Evolutionary conservation across 1,284 basidiomycete species (phyloP), one percentile per base, ranked within the genome.

Genomic region (Puccinia hordei): DNA sequence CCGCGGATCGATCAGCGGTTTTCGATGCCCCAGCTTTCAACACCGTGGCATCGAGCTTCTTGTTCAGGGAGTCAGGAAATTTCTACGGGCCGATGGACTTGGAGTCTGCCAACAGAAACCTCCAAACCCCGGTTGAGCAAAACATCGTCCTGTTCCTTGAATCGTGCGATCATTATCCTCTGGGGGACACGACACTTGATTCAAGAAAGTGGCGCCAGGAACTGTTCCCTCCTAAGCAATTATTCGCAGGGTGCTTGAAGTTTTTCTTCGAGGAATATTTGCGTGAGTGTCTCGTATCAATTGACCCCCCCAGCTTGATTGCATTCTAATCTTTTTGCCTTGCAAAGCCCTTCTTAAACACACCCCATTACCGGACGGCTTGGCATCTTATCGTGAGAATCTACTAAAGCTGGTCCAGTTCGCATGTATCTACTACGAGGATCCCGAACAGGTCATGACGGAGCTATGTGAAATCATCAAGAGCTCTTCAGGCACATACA

Each of bases 231-330:
- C 65, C 49, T 41, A 71, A 68, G 22, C 66, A 71, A 41, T n/a
- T 71, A 19, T 44, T 79, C 49, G 53, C 55, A 15, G 77, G 53
- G n/a, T 79, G 77, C 41, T 35, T 79, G 15, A 61, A 46, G 51
- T 79, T 79, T 63, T 79, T 79, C 55, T 79, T 79, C 24, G 55
- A 79, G 57, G 68, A 79, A 33, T 79, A 71, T 53, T 51, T 79
- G 51, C 66, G 77, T 79, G 35, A 72, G 77, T 69, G 15, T 4
- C 0, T 53, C 33, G 51, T 41, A 49, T 61, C 12, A 19, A 33
- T 8, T n/a, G 19, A 15, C 8, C 17, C 6, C 27, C 33, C n/a
- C 9, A 13, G 9, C 27, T 46, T 33, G 22, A 35, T 65, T 15
- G 61, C n/a, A 61, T 35, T 12, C 17, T 30, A 30, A 27, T 66